Base-by-base conservation (phyloP, 768 basidiomycete genomes). In the Hericium rajendrae region DNA sequence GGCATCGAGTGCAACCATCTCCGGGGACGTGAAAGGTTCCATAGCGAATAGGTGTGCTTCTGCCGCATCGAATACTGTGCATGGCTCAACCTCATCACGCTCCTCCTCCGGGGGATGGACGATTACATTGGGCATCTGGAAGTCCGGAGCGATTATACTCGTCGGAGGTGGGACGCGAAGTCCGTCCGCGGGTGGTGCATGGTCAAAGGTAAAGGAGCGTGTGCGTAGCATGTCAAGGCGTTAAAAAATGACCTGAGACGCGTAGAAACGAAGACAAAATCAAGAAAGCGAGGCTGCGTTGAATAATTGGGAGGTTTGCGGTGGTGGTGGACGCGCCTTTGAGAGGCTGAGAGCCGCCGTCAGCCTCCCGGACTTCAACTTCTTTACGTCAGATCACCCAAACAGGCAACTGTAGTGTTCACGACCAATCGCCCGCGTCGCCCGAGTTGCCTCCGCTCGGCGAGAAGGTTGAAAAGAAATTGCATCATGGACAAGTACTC, bases 51-150 rank as follows among this genome's bases (percentile, higher is more conserved):
- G 11, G 3, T 16, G 32, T 11, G 50, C 69, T 32, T 66, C 55
- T 9, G 57, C 53, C 4, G 70, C 71, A 48, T 73, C 67, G 53
- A 71, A 73, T 38, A 67, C 70, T 48, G 66, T 68, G 57, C 63
- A 72, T 2, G 72, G 72, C 15, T 69, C 70, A 16, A 66, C 68
- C 11, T 66, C 63, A 4, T 63, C 62, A 40, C 70, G 70, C 55
- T 73, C 72, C 46, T 73, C 72, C 57, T 73, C 72, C 15, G 72
- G 72, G 8, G 72, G 71, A 26, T 67, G 67, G 15, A 73, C 69
- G 59, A 71, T 65, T 16, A 73, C 72, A 51, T 70, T 64, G 5
- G 72, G 72, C 50, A 70, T 60, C 38, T 58, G 62, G n/a, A 56
- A 39, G 22, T 56, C n/a, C 41, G 59, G 56, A 49, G 64, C 62